Percentiles rank a stretch among this genome's conserved stretches.
phyloP scores from a whole-genome alignment of 1,284 basidiomycete genomes.

The Cryptococcus maquisensis region DNA sequence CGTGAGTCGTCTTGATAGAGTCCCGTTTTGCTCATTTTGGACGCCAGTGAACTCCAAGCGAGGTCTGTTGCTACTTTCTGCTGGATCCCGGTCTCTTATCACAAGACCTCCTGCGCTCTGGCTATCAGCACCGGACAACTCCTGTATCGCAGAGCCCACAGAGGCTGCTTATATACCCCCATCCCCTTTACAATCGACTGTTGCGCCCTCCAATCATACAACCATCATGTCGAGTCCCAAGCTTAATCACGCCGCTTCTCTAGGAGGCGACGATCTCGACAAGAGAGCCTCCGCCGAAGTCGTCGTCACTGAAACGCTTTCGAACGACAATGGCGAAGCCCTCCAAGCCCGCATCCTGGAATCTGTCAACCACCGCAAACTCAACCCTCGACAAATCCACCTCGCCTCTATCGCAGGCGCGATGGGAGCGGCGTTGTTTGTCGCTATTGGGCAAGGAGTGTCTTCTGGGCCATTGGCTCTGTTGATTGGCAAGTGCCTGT shows the following conservation, averaged over 20 bases:
- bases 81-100: background rate
- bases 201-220: too few species aligned
- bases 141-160: too few species aligned
- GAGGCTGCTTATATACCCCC: too few species aligned
- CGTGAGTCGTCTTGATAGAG: too few species aligned
- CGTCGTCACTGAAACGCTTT: background rate
- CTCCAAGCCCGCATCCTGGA: background rate
- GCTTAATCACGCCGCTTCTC: too few species aligned
- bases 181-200: too few species aligned
- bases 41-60: too few species aligned
- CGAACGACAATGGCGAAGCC: background rate
- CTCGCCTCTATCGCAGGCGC: slow-evolving; percentile 19
- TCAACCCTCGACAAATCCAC: slow-evolving; percentile 19
- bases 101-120: too few species aligned
- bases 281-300: background rate
- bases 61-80: too few species aligned
- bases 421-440: slow-evolving; percentile 27
- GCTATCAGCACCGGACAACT: too few species aligned
- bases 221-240: too few species aligned
- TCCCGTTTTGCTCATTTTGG: too few species aligned
- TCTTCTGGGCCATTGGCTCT: slow-evolving; percentile 16
- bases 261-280: background rate
- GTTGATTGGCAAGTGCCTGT: slow-evolving; percentile 11
- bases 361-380: slow-evolving; percentile 7
- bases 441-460: slow-evolving; percentile 18